phyloP scores from a whole-genome alignment of 129 eudicot species.

The Artemisia tridentata region DNA sequence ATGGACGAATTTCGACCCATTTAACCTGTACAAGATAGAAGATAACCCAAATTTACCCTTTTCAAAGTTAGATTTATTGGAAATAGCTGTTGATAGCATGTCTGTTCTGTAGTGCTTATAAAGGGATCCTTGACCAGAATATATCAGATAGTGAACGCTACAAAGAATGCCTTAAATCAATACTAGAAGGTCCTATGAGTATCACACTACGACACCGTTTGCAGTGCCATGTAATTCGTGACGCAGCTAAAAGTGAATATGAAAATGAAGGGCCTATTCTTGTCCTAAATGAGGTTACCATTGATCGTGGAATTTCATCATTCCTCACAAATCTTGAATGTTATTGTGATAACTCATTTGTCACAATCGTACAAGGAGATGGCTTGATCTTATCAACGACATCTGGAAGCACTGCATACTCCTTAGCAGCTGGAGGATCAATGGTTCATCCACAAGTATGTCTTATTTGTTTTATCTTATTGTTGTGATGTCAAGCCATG shows the following conservation, averaged over 20 bases:
- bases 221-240: conserved; percentile 85
- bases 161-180: conserved; percentile 61
- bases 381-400: conserved; percentile 91
- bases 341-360: conserved; percentile 83
- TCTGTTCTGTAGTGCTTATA: no score
- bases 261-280: conserved; percentile 78
- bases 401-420: conserved; percentile 98
- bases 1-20: neutral
- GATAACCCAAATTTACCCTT: no score
- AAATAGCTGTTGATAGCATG: no score
- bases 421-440: conserved; percentile 98
- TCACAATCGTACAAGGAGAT: conserved; percentile 95
- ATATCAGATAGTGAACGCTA: conserved; percentile 74
- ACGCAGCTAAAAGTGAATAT: conserved; percentile 61
- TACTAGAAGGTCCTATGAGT: conserved; percentile 78
- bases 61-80: no score
- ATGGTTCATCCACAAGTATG: conserved; percentile 98
- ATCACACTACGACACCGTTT: conserved; percentile 83
- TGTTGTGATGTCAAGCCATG: neutral
- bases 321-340: conserved; percentile 94
- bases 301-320: conserved; percentile 95
- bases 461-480: neutral
- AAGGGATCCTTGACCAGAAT: conserved; percentile 42
- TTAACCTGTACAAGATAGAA: neutral
- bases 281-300: conserved; percentile 90